Base-by-base conservation (phyloP, 805 yeast genomes). In the Saturnispora besseyi region DNA sequence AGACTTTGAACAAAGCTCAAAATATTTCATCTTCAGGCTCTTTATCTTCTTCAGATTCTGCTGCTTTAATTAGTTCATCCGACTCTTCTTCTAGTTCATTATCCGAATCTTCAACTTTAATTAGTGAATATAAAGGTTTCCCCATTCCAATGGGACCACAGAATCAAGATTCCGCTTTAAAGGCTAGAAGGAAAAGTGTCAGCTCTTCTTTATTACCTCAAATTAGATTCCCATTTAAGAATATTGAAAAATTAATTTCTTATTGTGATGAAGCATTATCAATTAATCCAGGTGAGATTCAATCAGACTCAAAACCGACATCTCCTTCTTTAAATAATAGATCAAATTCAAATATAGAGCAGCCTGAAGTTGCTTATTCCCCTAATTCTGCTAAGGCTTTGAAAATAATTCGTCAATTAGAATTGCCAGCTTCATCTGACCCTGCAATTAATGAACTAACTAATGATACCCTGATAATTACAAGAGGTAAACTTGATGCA, bases 261-360 rank as follows among this genome's bases (percentile, higher is more conserved):
- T 71, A 84, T 46, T 81, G 90, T 59, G 89, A 87, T 48, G 82
- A 81, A 54, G 90, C 96, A 0, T 67, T 87, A 21, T 71, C 75
- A 38, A 77, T 89, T 11, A 87, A 84, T 57, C 82, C 86, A 1
- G 84, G 86, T n/a, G 87, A 81, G 55, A 70, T 78, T 21, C 69
- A 66, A 13, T 44, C 28, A 34, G 55, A 46, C 24, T 40, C 44
- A n/a, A 47, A 47, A 33, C 7, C 45, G 12, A 18, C n/a, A 26
- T 47, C 45, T 12, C 45, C 41, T 13, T 40, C 9, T 29, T 36
- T 15, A 6, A 13, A 18, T 18, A 22, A 11, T 12, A 53, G 53
- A 24, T 58, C 51, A 26, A 48, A 49, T 21, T 57, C 57, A 21
- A 44, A 52, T 12, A 52, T 55, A 40, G 63, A 61, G 12, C 63